Evolutionary conservation across 2,329 filamentous ascomycete species (phyloP).

Genomic region (Neofusicoccum ribis): DNA sequence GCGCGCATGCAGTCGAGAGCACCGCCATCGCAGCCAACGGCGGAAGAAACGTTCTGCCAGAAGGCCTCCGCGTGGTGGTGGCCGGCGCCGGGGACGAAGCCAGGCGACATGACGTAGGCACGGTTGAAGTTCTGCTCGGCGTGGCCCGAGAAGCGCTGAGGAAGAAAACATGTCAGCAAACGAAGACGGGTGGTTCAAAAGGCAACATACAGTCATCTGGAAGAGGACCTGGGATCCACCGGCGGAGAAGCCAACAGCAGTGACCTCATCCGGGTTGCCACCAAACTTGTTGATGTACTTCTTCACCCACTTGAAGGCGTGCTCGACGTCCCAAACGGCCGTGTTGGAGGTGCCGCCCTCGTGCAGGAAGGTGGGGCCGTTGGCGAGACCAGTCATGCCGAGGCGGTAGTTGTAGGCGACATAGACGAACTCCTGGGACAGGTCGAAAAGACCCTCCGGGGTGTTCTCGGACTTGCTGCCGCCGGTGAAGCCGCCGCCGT

Average conservation of each 20-base stretch:
- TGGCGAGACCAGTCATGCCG: slow-evolving; percentile 47
- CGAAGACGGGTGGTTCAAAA: neutral
- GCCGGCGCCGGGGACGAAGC: slow-evolving; percentile 39
- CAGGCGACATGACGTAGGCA: slow-evolving; percentile 32
- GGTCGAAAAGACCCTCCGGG: slow-evolving; percentile 27
- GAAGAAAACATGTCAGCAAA: neutral
- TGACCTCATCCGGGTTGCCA: slow-evolving; percentile 49
- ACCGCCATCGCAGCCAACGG: slow-evolving; percentile 34
- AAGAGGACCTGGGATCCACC: slow-evolving; percentile 25
- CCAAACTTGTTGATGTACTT: slow-evolving; percentile 49
- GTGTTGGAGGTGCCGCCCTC: slow-evolving; percentile 47
- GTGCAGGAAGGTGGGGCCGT: slow-evolving; percentile 47
- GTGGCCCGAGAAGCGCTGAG: slow-evolving; percentile 32
- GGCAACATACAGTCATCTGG: slow-evolving; percentile 29
- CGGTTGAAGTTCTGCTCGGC: slow-evolving; percentile 33
- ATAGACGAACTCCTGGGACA: slow-evolving; percentile 42
- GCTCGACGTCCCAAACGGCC: slow-evolving; percentile 41
- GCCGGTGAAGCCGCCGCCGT: slow-evolving; percentile 42
- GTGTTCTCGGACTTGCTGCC: slow-evolving; percentile 31
- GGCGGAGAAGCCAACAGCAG: slow-evolving; percentile 45
- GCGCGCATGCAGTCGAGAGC: slow-evolving; percentile 33
- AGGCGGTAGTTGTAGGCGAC: slow-evolving; percentile 40
- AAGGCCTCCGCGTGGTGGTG: slow-evolving; percentile 36
- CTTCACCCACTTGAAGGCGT: slow-evolving; percentile 52
- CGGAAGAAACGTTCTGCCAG: slow-evolving; percentile 35